A percentile compares a stretch with the other conserved stretches of the same genome.
phyloP scores from a whole-genome alignment of 2,329 filamentous ascomycete species.

The Drechslera avenae region DNA sequence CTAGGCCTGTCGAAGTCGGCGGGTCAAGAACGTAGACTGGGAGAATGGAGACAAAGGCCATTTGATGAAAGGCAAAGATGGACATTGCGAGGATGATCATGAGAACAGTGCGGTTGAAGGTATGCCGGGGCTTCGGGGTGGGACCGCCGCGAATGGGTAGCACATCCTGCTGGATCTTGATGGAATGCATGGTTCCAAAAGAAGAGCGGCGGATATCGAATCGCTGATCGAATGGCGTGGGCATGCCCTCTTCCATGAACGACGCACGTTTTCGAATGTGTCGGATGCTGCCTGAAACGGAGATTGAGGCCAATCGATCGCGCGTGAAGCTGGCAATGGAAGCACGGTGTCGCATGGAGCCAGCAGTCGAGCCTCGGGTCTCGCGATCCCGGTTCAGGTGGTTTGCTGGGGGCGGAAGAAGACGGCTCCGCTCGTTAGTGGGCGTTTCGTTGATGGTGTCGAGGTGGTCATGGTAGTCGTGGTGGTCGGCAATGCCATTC shows the following conservation, averaged over 20 bases:
- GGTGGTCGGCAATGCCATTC: constrained; percentile 35
- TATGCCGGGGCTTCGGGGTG: constrained; percentile 30
- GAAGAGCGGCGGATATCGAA: constrained; percentile 46
- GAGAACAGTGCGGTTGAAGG: constrained; percentile 69
- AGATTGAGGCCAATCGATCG: constrained; percentile 35
- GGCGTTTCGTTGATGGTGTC: constrained; percentile 69
- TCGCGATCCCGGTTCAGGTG: constrained; percentile 53
- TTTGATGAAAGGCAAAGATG: constrained; percentile 86
- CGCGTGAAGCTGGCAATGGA: constrained; percentile 33
- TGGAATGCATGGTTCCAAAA: constrained; percentile 47
- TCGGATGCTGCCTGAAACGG: constrained; percentile 38
- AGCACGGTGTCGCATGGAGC: constrained; percentile 30
- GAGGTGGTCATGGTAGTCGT: constrained; percentile 62
- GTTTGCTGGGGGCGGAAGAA: constrained; percentile 52
- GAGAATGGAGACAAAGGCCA: constrained; percentile 89
- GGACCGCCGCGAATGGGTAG: constrained; percentile 26
- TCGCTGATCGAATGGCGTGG: constrained; percentile 37
- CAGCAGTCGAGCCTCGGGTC: constrained; percentile 33
- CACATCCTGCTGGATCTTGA: constrained; percentile 36
- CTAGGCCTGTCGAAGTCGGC: constrained; percentile 45
- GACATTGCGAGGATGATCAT: constrained; percentile 80
- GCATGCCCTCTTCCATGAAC: constrained; percentile 46
- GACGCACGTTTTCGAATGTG: constrained; percentile 44
- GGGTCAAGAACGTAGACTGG: constrained; percentile 91
- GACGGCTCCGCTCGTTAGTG: constrained; percentile 67